Evolutionary conservation across 169 alveolate species (phyloP).

Genomic region (Eimeria maxima): DNA sequence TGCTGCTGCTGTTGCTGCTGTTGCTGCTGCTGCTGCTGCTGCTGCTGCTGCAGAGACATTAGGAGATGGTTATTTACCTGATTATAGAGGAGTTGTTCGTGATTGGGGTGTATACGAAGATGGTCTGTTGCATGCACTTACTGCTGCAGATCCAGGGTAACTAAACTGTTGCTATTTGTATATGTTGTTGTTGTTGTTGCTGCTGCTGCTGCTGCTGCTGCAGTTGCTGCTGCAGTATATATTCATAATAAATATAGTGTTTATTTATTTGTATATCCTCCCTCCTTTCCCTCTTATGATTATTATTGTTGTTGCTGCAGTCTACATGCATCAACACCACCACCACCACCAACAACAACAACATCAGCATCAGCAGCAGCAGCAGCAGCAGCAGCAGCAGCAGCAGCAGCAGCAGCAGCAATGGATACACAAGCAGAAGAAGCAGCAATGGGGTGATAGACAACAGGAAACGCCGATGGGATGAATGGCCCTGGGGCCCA

Average conservation of each 20-base stretch:
- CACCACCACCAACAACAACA: neutral
- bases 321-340: neutral
- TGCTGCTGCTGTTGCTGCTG: neutral
- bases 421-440: neutral
- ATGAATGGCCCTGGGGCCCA: neutral
- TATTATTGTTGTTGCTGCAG: conserved; percentile 66
- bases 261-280: neutral
- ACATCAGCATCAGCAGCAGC: conserved; percentile 41
- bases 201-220: neutral
- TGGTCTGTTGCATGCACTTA: neutral
- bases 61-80: no score
- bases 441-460: neutral
- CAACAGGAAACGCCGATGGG: conserved; percentile 19
- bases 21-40: conserved; percentile 2
- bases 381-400: conserved; percentile 58
- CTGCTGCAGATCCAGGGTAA: neutral
- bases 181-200: neutral
- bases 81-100: no score
- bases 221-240: neutral
- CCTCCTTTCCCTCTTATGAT: conserved; percentile 34
- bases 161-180: neutral
- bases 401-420: conserved; percentile 22
- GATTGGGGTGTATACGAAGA: no score
- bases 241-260: no score
- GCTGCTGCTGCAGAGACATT: no score